A percentile compares a stretch with the other conserved stretches of the same genome.
These are phyloP conservation scores for Salvia splendens DNA, from an alignment of 257 asterid species.

Conservation along the genomic window DNA sequence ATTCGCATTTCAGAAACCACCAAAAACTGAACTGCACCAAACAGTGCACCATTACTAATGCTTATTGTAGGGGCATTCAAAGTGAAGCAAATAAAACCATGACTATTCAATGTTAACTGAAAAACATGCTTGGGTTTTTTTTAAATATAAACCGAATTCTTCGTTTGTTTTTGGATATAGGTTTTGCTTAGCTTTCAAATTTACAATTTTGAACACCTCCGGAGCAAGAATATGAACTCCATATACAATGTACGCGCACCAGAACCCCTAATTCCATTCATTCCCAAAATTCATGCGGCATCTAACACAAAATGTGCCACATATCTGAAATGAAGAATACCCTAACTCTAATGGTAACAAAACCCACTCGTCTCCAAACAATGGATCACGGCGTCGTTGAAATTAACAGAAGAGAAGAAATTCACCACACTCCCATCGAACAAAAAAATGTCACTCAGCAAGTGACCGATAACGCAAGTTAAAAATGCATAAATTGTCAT, in stretches of 20 bases:
- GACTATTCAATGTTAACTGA: not conserved
- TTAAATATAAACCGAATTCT: not conserved
- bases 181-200: no score
- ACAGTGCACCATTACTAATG: not conserved
- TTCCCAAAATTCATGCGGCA: no score
- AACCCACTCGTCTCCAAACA: not conserved
- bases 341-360: no score
- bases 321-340: no score
- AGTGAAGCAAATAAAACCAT: not conserved
- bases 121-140: not conserved
- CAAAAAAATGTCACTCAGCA: no score
- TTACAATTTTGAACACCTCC: no score
- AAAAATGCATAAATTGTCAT: not conserved
- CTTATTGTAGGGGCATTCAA: not conserved
- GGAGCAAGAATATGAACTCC: no score
- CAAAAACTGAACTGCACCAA: not conserved
- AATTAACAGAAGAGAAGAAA: not conserved
- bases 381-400: not conserved
- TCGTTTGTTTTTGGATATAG: not conserved
- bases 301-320: no score
- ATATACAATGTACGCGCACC: no score
- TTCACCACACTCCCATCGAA: no score
- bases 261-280: no score
- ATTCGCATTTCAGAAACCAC: not conserved
- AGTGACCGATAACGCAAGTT: not conserved